phyloP scores from a whole-genome alignment of 2,329 filamentous ascomycete species.

The Plenodomus biglobosus region DNA sequence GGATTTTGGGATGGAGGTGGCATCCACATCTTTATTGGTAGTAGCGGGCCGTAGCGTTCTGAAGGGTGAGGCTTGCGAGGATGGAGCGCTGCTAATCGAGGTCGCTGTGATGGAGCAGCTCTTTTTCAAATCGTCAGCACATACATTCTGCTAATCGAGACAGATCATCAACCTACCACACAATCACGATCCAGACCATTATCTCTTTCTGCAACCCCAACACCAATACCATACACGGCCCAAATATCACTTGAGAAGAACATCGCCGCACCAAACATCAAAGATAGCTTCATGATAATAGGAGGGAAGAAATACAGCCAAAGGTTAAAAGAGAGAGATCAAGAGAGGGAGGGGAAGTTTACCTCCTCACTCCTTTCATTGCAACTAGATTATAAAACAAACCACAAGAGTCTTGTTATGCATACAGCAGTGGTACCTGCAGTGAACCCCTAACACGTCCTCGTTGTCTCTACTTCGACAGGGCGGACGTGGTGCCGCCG shows the following conservation, averaged over 20 bases:
- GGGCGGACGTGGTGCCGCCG: slow-evolving; percentile 1
- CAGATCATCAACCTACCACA: slow-evolving; percentile 3
- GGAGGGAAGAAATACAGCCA: not conserved
- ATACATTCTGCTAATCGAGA: not conserved
- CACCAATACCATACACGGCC: slow-evolving; percentile 19
- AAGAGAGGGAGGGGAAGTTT: slow-evolving; percentile 4
- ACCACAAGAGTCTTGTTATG: slow-evolving; percentile 13
- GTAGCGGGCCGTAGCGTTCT: not conserved
- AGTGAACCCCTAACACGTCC: slow-evolving; percentile 17
- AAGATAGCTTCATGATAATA: slow-evolving; percentile 2
- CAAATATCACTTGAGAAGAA: slow-evolving; percentile 14
- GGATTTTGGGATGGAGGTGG: not conserved
- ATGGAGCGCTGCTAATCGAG: not conserved
- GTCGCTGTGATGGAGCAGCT: not conserved
- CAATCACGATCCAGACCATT: slow-evolving; percentile 1
- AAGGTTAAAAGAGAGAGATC: slow-evolving; percentile 1
- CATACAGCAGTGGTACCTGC: slow-evolving; percentile 20
- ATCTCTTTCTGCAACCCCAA: not conserved
- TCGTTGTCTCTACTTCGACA: slow-evolving; percentile 6
- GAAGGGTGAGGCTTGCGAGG: not conserved
- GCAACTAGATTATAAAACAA: slow-evolving; percentile 10
- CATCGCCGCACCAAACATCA: slow-evolving; percentile 8
- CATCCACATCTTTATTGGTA: not conserved
- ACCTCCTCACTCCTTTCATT: not conserved
- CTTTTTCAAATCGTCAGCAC: not conserved